Percentiles rank a stretch among this genome's conserved stretches.
These are phyloP conservation scores for Ogataea degrootiae DNA, from an alignment of 805 yeast genomes.

Conservation along the genomic window DNA sequence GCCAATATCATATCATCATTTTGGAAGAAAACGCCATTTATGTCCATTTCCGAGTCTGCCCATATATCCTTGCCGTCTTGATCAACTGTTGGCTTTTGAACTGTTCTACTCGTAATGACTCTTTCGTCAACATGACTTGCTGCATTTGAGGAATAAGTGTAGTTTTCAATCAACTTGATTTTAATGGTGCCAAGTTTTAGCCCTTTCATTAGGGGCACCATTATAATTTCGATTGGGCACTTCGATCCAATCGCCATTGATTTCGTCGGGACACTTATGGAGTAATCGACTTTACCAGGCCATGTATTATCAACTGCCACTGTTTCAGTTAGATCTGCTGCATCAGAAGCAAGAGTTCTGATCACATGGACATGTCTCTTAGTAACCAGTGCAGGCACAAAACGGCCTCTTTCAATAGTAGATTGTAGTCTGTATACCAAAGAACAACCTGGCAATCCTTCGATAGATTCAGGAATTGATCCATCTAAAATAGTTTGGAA, in stretches of 20 bases:
- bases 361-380: slow-evolving; percentile 75
- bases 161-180: slow-evolving; percentile 63
- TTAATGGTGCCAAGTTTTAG: slow-evolving; percentile 70
- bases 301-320: slow-evolving; percentile 92
- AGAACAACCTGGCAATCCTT: slow-evolving; percentile 80
- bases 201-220: slow-evolving; percentile 82
- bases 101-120: slow-evolving; percentile 43
- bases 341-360: slow-evolving; percentile 82
- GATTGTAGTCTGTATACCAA: slow-evolving; percentile 72
- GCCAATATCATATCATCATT: slow-evolving; percentile 26
- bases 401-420: slow-evolving; percentile 76
- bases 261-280: slow-evolving; percentile 78
- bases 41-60: slow-evolving; percentile 28
- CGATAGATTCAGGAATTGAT: slow-evolving; percentile 77
- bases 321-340: slow-evolving; percentile 84
- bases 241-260: slow-evolving; percentile 88
- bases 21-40: slow-evolving; percentile 36
- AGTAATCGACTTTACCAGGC: slow-evolving; percentile 91
- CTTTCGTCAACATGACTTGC: slow-evolving; percentile 65
- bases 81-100: slow-evolving; percentile 34
- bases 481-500: slow-evolving; percentile 86
- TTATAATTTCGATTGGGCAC: slow-evolving; percentile 59
- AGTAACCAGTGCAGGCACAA: slow-evolving; percentile 57
- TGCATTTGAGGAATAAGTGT: slow-evolving; percentile 48
- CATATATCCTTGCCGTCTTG: slow-evolving; percentile 40